Conservation (phyloP, 176 grass and related monocot genomes). For the Ananas comosus region DNA sequence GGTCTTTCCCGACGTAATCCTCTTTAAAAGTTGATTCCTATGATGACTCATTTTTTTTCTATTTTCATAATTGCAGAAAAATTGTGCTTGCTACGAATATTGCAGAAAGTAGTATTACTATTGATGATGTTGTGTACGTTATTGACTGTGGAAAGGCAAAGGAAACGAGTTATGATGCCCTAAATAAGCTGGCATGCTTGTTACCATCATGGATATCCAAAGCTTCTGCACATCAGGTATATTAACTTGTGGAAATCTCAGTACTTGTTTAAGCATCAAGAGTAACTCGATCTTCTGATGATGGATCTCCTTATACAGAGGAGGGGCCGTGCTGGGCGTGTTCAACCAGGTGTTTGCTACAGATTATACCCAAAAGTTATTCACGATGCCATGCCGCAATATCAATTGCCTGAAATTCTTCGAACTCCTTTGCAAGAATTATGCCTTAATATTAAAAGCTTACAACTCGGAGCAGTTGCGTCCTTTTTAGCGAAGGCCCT, state of each 20-base stretch:
- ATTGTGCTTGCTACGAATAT: slow-evolving; percentile 96
- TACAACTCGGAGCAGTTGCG: slow-evolving; percentile 67
- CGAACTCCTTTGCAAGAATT: slow-evolving; percentile 94
- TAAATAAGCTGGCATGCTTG: slow-evolving; percentile 89
- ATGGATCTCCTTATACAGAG: slow-evolving; percentile 41
- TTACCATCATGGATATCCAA: slow-evolving; percentile 98
- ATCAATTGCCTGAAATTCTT: slow-evolving; percentile 97
- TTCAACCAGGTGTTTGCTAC: slow-evolving; percentile 80
- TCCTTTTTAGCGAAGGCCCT: slow-evolving; percentile 84
- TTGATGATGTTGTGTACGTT: slow-evolving; percentile 98
- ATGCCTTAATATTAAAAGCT: slow-evolving; percentile 89
- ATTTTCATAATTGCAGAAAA: slow-evolving; percentile 63
- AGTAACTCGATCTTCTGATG: not conserved
- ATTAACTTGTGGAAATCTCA: slow-evolving; percentile 1
- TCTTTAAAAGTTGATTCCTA: not conserved
- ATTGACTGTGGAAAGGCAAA: slow-evolving; percentile 97
- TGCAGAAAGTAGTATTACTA: slow-evolving; percentile 93
- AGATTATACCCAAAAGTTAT: slow-evolving; percentile 89
- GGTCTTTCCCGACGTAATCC: not conserved
- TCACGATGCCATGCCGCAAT: slow-evolving; percentile 77
- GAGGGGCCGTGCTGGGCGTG: slow-evolving; percentile 81
- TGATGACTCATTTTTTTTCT: not conserved
- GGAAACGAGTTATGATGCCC: slow-evolving; percentile 98
- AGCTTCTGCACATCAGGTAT: slow-evolving; percentile 93
- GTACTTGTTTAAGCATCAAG: not conserved